phyloP scores from a whole-genome alignment of 495 filamentous ascomycete species.

The Lasiosphaeria ovina region DNA sequence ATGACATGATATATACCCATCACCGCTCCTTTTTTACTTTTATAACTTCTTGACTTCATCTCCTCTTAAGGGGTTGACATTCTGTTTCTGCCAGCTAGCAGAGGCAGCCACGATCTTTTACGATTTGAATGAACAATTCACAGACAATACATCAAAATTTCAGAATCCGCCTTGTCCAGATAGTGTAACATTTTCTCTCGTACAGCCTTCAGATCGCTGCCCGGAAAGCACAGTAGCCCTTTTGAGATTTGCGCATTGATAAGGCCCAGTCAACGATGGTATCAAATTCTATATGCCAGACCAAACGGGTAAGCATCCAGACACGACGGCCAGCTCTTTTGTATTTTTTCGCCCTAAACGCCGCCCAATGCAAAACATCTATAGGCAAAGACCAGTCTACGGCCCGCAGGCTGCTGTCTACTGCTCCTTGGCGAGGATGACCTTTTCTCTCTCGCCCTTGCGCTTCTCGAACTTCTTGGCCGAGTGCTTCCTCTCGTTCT shows the following conservation, averaged over 20 bases:
- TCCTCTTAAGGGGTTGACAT: too few species aligned
- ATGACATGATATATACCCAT: too few species aligned
- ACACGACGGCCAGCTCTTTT: not conserved
- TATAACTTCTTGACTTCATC: too few species aligned
- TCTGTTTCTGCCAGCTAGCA: too few species aligned
- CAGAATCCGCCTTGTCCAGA: too few species aligned
- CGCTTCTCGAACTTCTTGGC: constrained; percentile 73
- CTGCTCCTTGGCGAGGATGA: constrained; percentile 76
- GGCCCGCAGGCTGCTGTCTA: constrained; percentile 29
- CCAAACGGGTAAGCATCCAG: constrained; percentile 1
- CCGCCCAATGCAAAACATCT: constrained; percentile 26
- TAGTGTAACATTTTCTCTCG: not conserved
- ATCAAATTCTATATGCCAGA: constrained; percentile 19
- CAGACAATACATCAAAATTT: too few species aligned
- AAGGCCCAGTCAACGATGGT: constrained; percentile 24
- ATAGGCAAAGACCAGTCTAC: not conserved
- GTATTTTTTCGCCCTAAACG: constrained; percentile 9
- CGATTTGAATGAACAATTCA: too few species aligned
- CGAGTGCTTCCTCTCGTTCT: constrained; percentile 90
- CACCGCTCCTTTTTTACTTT: too few species aligned
- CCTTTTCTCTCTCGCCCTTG: constrained; percentile 86
- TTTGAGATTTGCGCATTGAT: constrained; percentile 6
- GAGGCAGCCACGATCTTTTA: too few species aligned
- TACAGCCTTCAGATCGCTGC: not conserved
- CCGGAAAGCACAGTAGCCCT: not conserved